Base-by-base conservation (phyloP, 1,284 basidiomycete species). In the Erythrobasidium hasegawianum region DNA sequence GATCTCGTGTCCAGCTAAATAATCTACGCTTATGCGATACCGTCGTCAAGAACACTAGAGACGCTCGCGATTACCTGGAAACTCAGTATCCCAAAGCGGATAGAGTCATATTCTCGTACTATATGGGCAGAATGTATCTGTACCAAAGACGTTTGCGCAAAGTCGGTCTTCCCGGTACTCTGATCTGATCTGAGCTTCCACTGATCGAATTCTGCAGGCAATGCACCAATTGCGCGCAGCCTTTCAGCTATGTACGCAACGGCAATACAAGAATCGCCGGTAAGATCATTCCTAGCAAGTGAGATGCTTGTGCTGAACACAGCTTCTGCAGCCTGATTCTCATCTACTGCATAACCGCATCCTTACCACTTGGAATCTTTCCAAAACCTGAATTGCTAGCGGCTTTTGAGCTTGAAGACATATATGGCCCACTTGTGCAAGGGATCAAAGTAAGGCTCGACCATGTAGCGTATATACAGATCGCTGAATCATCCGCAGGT, bases 21-120 rank as follows among this genome's bases (percentile, higher is more conserved):
- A 80, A 80, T 59, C 76, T 79, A 29, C 74, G 78, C 1, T 69
- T 80, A 1, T 79, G 78, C 69, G 78, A 79, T 64, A 80, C 79
- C 0, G 77, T 80, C 18, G 67, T 80, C 14, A 77, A 76, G 24
- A 78, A 77, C 54, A 77, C 77, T 18, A 71, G 76, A 29, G 77
- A 78, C 59, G 76, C 77, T 5, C 62, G 76, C 54, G 54, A 61
- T 14, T 70, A 69, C 11, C 72, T 77, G 45, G 75, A 75, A 47
- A 70, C 72, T 22, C 72, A 76, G 26, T 79, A 76, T 67, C 73
- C 77, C 0, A 71, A 71, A 33, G 73, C 75, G 1, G 78, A 80
- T 60, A 73, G 74, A 9, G 76, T 78, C 27, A 74, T 75, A 0
- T 80, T 78, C 68, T 71, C 72, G 11, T 80, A 79, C 69, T 79